Evolutionary conservation across 257 asterid species (phyloP).

Genomic region (Jacaranda mimosifolia): DNA sequence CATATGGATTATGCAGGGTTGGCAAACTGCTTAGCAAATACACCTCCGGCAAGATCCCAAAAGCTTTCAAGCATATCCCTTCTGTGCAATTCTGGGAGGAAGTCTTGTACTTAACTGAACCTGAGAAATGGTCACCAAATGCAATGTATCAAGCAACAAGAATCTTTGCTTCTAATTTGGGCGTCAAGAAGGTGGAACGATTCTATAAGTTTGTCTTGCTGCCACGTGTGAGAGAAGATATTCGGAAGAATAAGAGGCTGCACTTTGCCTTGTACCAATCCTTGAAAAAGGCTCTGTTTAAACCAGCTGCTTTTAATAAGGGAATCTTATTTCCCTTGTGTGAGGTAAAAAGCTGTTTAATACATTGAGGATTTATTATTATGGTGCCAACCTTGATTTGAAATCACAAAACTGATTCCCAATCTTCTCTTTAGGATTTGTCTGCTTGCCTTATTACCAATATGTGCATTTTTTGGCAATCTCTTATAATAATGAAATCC

Average conservation of each 20-base stretch:
- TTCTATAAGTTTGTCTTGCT: conserved; percentile 87
- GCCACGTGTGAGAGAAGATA: conserved; percentile 94
- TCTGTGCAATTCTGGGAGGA: conserved; percentile 85
- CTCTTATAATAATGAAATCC: background rate
- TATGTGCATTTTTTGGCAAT: background rate
- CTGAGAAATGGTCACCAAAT: conserved; percentile 93
- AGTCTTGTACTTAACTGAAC: conserved; percentile 84
- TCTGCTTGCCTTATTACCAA: background rate
- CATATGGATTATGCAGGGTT: conserved; percentile 57
- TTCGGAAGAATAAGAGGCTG: conserved; percentile 79
- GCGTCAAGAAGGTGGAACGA: conserved; percentile 82
- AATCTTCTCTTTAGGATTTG: background rate
- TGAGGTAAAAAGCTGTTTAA: conserved; percentile 60
- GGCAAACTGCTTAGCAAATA: conserved; percentile 84
- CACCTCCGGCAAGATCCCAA: conserved; percentile 87
- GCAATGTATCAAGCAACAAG: conserved; percentile 95
- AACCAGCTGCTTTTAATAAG: conserved; percentile 96
- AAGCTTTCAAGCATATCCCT: conserved; percentile 90
- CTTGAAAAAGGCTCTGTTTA: conserved; percentile 79
- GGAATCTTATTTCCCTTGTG: conserved; percentile 86
- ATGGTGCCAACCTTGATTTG: background rate
- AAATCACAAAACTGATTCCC: background rate
- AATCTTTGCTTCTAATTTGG: conserved; percentile 90
- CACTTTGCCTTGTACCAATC: conserved; percentile 91
- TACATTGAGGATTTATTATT: conserved; percentile 7